Evolutionary conservation across 2,329 filamentous ascomycete species (phyloP), one percentile per base, ranked within the genome.

Genomic region (Exophiala alcalophila): DNA sequence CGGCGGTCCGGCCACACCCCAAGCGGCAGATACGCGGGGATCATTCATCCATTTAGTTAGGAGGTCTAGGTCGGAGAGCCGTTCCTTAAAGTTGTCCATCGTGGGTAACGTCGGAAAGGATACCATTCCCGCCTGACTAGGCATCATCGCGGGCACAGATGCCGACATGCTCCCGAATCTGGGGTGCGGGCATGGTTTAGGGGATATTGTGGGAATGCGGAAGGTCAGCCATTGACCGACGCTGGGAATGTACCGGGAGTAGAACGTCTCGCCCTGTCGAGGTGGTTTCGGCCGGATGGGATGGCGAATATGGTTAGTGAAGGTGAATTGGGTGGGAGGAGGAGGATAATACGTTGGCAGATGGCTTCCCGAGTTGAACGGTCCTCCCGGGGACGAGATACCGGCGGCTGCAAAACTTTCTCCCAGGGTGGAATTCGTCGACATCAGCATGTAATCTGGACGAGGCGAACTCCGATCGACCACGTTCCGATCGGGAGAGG

Each of bases 301-400:
- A 60, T 98, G 92, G 0, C 89, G 83, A 31, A 90, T 72, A 46
- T 83, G 78, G 60, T 87, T 81, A 2, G 86, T 90, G 49, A 84
- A 81, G 3, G 77, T 83, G 61, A 91, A 96, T 55, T 91, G 86
- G 6, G 87, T 68, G 1, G 92, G 87, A 2, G 84, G 73, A 0
- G 90, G 89, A 2, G 90, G 90, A 55, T 87, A 96, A 67, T 89
- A 96, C 0, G 89, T 95, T 2, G 91, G 90, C 2, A 96, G 72
- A 62, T 94, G 86, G 28, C 86, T 92, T 10, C 80, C 78, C 1
- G 87, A 94, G 54, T 80, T 81, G 65, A 91, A 95, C 0, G 87
- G 88, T 0, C 84, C 83, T 61, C 19, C 68, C 53, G 62, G 56
- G 7, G 59, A 60, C 14, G 53, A 34, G 12, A 55, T 35, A 7